Conservation (phyloP, 2,329 filamentous ascomycete species). For the Colletotrichum sp. region DNA sequence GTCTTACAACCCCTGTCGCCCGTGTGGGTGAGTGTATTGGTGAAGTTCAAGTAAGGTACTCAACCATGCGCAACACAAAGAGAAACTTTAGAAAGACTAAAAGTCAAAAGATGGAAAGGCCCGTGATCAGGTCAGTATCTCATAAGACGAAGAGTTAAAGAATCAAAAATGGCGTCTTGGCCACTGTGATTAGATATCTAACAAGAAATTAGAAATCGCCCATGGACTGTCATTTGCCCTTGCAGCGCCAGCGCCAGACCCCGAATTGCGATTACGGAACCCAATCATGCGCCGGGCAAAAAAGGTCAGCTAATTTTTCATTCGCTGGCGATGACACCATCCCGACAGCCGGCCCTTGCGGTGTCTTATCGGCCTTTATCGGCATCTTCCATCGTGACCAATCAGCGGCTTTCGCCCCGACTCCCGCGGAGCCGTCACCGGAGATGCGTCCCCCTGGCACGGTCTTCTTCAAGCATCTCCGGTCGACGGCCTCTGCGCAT, state of each 20-base stretch:
- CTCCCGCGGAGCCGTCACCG: constrained; percentile 22
- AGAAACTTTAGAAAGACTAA: background rate
- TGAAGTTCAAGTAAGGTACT: background rate
- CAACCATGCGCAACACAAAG: background rate
- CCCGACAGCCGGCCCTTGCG: constrained; percentile 15
- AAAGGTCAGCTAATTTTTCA: constrained; percentile 17
- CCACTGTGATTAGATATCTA: background rate
- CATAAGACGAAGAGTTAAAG: background rate
- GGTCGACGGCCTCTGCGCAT: background rate
- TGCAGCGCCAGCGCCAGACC: background rate
- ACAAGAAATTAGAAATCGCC: background rate
- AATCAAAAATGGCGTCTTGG: background rate
- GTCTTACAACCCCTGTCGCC: constrained; percentile 10
- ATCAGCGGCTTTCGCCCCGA: constrained; percentile 19
- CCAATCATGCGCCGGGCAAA: constrained; percentile 19
- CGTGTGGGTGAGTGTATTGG: background rate
- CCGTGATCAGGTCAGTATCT: background rate
- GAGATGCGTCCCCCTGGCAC: constrained; percentile 2
- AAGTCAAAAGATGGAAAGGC: background rate
- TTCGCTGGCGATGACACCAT: constrained; percentile 22
- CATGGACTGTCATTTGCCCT: background rate
- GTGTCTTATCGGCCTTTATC: constrained; percentile 14
- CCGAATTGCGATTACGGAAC: background rate
- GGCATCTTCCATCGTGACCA: constrained; percentile 8
- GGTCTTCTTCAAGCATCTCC: constrained; percentile 1